These are phyloP conservation scores for Kokia cookei DNA, from an alignment of 441 rosid genomes.

Conservation along the genomic window DNA sequence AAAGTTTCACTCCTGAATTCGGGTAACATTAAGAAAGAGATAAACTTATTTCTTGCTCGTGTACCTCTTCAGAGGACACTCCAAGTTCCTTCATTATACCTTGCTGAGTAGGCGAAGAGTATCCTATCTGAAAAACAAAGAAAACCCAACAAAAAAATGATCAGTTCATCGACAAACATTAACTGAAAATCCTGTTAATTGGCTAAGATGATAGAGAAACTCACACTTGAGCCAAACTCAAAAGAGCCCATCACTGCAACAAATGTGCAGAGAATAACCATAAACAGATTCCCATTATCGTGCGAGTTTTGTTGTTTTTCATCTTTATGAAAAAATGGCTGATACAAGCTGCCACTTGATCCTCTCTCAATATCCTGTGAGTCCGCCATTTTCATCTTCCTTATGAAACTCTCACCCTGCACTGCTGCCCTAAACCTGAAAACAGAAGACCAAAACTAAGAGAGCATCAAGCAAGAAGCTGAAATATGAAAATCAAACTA, in stretches of 20 bases:
- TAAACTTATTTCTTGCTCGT: neutral
- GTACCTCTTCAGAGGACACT: slow-evolving; percentile 40
- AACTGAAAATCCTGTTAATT: neutral
- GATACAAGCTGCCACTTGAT: slow-evolving; percentile 1
- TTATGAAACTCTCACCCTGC: neutral
- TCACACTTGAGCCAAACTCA: slow-evolving; percentile 58
- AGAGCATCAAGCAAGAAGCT: neutral
- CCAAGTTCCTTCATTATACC: slow-evolving; percentile 47
- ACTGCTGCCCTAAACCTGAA: neutral
- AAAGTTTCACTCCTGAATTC: neutral
- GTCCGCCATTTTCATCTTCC: slow-evolving; percentile 19
- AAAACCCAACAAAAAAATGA: neutral
- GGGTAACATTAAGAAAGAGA: neutral
- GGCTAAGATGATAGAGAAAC: neutral
- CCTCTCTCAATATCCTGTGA: slow-evolving; percentile 19
- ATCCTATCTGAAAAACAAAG: slow-evolving; percentile 41
- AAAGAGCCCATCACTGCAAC: slow-evolving; percentile 59
- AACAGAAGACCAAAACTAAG: neutral
- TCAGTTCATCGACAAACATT: neutral
- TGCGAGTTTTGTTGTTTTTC: slow-evolving; percentile 10
- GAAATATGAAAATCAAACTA: neutral
- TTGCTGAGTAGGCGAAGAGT: slow-evolving; percentile 48
- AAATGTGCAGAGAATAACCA: slow-evolving; percentile 52
- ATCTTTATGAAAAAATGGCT: slow-evolving; percentile 32
- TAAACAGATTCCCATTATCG: slow-evolving; percentile 21